phyloP scores from a whole-genome alignment of 306 rosid genomes.

The Quercus aquifolioides region DNA sequence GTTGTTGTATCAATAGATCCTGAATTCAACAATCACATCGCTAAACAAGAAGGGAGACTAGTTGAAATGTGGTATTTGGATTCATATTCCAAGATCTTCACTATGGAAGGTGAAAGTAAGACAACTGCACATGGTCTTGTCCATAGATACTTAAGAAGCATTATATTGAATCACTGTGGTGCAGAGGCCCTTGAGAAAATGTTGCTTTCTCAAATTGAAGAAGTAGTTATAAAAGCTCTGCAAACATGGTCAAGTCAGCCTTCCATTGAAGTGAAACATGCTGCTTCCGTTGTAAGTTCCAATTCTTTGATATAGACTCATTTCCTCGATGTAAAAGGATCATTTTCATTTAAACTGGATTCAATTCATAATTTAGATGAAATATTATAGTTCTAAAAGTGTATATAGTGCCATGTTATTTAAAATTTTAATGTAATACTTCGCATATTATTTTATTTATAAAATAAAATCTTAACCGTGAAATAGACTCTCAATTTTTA shows the following conservation, averaged over 20 bases:
- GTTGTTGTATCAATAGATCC: conserved; percentile 31
- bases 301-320: neutral
- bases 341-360: too few species aligned
- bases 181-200: conserved; percentile 26
- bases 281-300: conserved; percentile 23
- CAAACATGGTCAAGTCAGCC: conserved; percentile 29
- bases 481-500: too few species aligned
- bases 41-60: conserved; percentile 36
- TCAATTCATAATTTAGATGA: too few species aligned
- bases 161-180: conserved; percentile 32
- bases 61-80: conserved; percentile 37
- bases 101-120: conserved; percentile 15
- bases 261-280: conserved; percentile 36
- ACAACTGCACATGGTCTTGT: conserved; percentile 3
- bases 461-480: too few species aligned
- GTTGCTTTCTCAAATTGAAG: conserved; percentile 28
- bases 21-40: conserved; percentile 16
- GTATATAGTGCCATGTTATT: too few species aligned
- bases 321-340: neutral
- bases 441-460: too few species aligned
- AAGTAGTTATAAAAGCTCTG: conserved; percentile 8
- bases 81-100: conserved; percentile 24
- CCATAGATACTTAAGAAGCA: conserved; percentile 39
- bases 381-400: too few species aligned
- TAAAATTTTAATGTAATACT: too few species aligned